Conservation (phyloP, 306 rosid species). For the Medicago arabica region DNA sequence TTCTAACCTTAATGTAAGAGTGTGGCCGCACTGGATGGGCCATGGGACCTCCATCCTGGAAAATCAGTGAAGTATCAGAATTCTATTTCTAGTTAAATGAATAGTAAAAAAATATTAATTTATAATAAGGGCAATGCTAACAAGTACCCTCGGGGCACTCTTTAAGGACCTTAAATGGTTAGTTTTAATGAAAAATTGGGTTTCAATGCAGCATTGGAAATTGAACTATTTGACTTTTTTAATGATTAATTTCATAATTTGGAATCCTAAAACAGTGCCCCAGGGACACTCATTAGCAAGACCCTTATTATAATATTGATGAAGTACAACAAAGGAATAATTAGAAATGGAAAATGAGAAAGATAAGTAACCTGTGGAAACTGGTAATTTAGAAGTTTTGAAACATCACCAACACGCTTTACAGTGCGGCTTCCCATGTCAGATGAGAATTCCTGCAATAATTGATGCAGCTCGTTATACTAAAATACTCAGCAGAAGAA, state of each 20-base stretch:
- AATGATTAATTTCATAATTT: too few species aligned
- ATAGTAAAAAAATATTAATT: slow-evolving; percentile 5
- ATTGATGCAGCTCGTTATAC: slow-evolving; percentile 33
- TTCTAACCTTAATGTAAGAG: slow-evolving; percentile 94
- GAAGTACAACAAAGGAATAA: neutral
- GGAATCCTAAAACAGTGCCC: too few species aligned
- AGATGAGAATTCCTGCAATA: slow-evolving; percentile 88
- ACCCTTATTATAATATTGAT: too few species aligned
- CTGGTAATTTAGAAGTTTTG: slow-evolving; percentile 88
- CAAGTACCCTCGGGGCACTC: too few species aligned
- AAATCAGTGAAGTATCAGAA: slow-evolving; percentile 43
- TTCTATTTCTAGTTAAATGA: slow-evolving; percentile 21
- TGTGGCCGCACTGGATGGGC: slow-evolving; percentile 99
- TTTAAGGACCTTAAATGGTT: too few species aligned
- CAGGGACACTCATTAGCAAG: too few species aligned
- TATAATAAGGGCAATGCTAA: neutral
- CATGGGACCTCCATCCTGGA: slow-evolving; percentile 98
- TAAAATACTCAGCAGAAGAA: slow-evolving; percentile 18
- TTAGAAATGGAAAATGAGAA: neutral
- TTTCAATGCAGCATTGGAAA: too few species aligned
- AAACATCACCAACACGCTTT: slow-evolving; percentile 85
- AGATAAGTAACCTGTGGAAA: slow-evolving; percentile 85
- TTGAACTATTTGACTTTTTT: too few species aligned
- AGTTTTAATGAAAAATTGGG: too few species aligned
- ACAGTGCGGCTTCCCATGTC: slow-evolving; percentile 98